Conservation (phyloP, 1,284 basidiomycete species). For the Amylostereum areolatum region DNA sequence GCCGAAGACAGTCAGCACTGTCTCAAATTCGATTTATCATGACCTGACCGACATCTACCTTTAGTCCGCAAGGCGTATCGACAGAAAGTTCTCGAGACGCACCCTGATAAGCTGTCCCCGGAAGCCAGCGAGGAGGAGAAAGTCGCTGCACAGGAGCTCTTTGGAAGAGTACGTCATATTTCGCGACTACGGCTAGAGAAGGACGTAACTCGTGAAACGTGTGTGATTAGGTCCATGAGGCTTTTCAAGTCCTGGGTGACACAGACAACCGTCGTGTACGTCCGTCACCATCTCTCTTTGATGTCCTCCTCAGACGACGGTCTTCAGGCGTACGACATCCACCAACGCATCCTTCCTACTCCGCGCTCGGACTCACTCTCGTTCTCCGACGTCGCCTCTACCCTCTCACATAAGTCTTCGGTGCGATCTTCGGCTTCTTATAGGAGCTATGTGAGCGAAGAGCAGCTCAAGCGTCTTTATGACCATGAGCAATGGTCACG, state of each 20-base stretch:
- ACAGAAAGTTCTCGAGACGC: conserved; percentile 50
- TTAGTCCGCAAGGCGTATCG: conserved; percentile 61
- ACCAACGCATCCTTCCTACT: conserved; percentile 14
- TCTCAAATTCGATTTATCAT: too few species aligned
- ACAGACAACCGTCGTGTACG: conserved; percentile 50
- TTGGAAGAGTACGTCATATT: conserved; percentile 22
- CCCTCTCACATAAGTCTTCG: neutral
- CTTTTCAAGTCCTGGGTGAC: conserved; percentile 52
- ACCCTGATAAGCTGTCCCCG: conserved; percentile 38
- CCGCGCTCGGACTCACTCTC: conserved; percentile 21
- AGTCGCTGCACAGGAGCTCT: conserved; percentile 21
- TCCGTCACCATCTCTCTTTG: conserved; percentile 1
- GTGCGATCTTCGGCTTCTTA: neutral
- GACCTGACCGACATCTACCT: neutral
- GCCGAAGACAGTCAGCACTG: conserved; percentile 14
- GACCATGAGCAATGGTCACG: neutral
- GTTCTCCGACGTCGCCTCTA: neutral
- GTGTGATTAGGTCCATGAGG: conserved; percentile 43
- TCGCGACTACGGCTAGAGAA: neutral
- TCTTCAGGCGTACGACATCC: conserved; percentile 48
- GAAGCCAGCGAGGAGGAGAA: conserved; percentile 24
- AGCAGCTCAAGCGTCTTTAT: neutral
- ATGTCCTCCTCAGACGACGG: conserved; percentile 2
- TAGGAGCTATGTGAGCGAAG: neutral
- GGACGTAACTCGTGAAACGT: neutral